phyloP scores from a whole-genome alignment of 2,329 filamentous ascomycete genomes.

The Neopestalotiopsis clavispora region DNA sequence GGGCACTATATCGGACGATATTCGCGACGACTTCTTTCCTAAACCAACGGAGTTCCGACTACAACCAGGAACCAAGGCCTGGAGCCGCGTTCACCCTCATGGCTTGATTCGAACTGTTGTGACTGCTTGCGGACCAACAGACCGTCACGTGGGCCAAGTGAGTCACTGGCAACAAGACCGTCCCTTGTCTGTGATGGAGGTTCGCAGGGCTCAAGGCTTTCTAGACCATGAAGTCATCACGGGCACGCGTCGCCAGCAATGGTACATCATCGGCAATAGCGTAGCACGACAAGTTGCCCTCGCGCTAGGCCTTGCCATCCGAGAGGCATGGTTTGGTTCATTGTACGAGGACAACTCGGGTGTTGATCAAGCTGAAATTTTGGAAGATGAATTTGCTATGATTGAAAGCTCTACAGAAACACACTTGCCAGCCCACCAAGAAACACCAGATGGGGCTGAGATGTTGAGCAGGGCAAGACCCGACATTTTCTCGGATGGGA shows the following conservation, averaged over 20 bases:
- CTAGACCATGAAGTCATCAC: constrained; percentile 73
- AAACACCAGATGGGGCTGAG: not conserved
- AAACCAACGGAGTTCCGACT: constrained; percentile 17
- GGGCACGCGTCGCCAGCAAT: constrained; percentile 59
- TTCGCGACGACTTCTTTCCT: constrained; percentile 40
- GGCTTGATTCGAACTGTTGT: constrained; percentile 67
- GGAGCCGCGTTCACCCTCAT: constrained; percentile 56
- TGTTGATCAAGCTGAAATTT: not conserved
- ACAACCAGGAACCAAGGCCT: constrained; percentile 45
- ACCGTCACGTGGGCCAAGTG: constrained; percentile 57
- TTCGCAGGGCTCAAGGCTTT: constrained; percentile 71
- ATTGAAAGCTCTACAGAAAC: not conserved
- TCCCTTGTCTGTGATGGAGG: constrained; percentile 68
- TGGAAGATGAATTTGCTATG: not conserved
- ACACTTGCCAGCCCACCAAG: not conserved
- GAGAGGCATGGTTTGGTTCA: constrained; percentile 58
- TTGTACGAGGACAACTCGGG: constrained; percentile 18
- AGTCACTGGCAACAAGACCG: constrained; percentile 73
- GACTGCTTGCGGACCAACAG: constrained; percentile 54
- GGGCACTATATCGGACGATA: not conserved
- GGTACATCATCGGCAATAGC: constrained; percentile 75
- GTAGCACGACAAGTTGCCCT: constrained; percentile 73
- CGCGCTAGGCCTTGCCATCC: constrained; percentile 66
- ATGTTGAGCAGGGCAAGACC: not conserved
- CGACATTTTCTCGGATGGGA: not conserved